Base-by-base conservation (phyloP, 352 stramenopile species). In the Phytophthora multivora region DNA sequence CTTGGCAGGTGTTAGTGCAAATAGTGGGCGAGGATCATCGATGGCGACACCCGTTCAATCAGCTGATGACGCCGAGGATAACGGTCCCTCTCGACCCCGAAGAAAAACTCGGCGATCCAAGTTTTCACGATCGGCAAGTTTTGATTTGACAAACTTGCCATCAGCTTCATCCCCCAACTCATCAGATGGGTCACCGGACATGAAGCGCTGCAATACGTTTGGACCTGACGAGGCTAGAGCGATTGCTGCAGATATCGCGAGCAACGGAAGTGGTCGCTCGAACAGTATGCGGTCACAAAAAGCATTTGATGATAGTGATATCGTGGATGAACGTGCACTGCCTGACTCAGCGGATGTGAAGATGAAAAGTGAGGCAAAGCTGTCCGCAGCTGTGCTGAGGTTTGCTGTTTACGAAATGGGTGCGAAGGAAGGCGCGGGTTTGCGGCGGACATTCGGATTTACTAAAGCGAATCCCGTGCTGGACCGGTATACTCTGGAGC, bases 281-380 rank as follows among this genome's bases (percentile, higher is more conserved):
- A 71, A 55, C 15, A 85, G 75, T 42, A 54, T 71, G 18, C 58
- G 51, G 6, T 57, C 50, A 4, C 78, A 79, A 40, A 89, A 89
- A 36, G 86, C 77, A 10, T 93, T 93, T 67, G 84, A 93, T 61
- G 84, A 93, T 59, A 93, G 81, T 50, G 84, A 93, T 50, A 93
- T 93, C 41, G 81, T 93, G 21, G 81, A 91, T 58, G 66, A 67
- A 35, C 73, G 72, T 50, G 65, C 53, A 21, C 40, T 70, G 8
- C 55, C 67, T 28, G 64, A 67, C 15, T 75, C 73, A 19, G 42
- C 52, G 1, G 65, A 73, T 11, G 60, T 66, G 15, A 59, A 66
- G 13, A 59, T 73, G 42, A 72, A 67, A 39, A 74, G 50, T 23
- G 58, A 80, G 50, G 62, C 69, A 21, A 73, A 79, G 19, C 57